Evolutionary conservation across 2,329 filamentous ascomycete species (phyloP), one percentile per base, ranked within the genome.

Genomic region (Didymosphaeria variabile): DNA sequence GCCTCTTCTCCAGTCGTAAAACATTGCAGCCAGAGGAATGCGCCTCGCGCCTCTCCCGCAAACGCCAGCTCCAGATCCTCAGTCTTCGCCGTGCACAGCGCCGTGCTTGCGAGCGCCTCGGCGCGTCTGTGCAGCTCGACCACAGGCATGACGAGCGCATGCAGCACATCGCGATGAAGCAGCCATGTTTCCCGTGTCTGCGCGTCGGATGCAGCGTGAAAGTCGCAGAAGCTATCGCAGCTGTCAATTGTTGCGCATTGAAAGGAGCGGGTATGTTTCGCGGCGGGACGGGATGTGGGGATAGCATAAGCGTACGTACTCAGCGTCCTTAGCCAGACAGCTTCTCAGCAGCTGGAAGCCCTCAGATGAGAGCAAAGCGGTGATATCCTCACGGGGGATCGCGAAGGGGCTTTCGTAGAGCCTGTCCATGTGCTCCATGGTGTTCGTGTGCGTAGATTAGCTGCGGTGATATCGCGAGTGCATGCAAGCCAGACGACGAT

Each of bases 11-110:
- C 53, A 12, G 77, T 79, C 23, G 88, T 72, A 60, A 88, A 86
- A 73, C 85, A 87, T 63, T 87, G 84, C 38, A 88, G 79, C 81
- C 85, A 88, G 55, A 87, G 77, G 68, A 86, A 88, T 1, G 86
- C 85, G 61, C 82, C 82, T 47, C 86, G 82, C 4, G 85, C 85
- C 55, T 85, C 83, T 5, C 84, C 84, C 1, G 82, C 80, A 71
- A 87, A 88, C 2, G 85, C 86, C 45, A 85, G 80, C 68, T 88
- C 86, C 5, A 85, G 80, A 59, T 88, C 86, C 57, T 83, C 80
- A 17, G 79, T 78, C 59, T 81, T 81, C 44, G 75, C 74, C 32
- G 79, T 82, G 59, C 82, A 82, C 10, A 87, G 79, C 1, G 80
- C 81, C 23, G 80, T 80, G 32, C 81, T 77, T 2, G 86, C 86